Percentiles rank a stretch among this genome's conserved stretches.
phyloP scores from a whole-genome alignment of 2,329 filamentous ascomycete genomes.

The Zalaria obscura region DNA sequence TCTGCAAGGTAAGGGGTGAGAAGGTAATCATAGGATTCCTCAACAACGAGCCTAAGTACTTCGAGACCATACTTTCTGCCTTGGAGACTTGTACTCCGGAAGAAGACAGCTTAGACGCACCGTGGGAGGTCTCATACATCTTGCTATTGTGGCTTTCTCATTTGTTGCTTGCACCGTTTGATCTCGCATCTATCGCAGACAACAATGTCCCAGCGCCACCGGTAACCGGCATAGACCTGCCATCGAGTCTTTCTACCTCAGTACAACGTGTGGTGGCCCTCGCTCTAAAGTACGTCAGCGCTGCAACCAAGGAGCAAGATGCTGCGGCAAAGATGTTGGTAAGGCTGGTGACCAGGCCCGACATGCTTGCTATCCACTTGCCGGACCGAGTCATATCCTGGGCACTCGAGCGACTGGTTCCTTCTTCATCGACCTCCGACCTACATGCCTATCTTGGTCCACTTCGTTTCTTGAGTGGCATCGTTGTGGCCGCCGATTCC shows the following conservation, averaged over 20 bases:
- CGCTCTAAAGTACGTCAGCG: conserved; percentile 55
- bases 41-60: conserved; percentile 73
- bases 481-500: conserved; percentile 58
- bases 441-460: conserved; percentile 68
- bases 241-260: conserved; percentile 51
- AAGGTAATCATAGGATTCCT: conserved; percentile 87
- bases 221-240: conserved; percentile 40
- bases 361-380: conserved; percentile 72
- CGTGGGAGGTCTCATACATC: conserved; percentile 81
- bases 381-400: conserved; percentile 55
- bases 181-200: conserved; percentile 67
- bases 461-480: conserved; percentile 63
- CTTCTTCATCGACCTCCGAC: conserved; percentile 28
- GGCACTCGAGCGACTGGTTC: conserved; percentile 49
- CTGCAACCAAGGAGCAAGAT: conserved; percentile 75
- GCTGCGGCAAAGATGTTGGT: conserved; percentile 76
- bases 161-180: conserved; percentile 60
- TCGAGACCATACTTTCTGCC: conserved; percentile 65
- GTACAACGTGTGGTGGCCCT: conserved; percentile 56
- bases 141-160: conserved; percentile 64
- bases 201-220: conserved; percentile 31
- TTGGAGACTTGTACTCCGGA: conserved; percentile 46
- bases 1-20: conserved; percentile 88
- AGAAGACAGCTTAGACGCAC: conserved; percentile 4
- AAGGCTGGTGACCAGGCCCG: conserved; percentile 64